Percentiles rank a stretch among this genome's conserved stretches.
These are phyloP conservation scores for Naganishia onofrii DNA, from an alignment of 768 basidiomycete genomes.

Conservation along the genomic window DNA sequence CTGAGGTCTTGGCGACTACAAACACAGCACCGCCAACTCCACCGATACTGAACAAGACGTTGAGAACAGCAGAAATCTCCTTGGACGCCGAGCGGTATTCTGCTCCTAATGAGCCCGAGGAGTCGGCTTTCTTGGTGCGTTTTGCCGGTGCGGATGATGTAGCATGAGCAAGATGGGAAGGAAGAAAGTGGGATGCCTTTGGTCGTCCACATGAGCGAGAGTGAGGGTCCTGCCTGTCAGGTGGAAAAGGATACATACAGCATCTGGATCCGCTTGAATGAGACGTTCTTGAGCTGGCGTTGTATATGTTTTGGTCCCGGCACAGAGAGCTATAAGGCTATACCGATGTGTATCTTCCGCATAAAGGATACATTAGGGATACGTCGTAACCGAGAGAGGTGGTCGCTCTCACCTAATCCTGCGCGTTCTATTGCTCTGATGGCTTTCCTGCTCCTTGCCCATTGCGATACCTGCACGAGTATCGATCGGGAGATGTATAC, in stretches of 20 bases:
- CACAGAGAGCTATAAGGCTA: constrained; percentile 14
- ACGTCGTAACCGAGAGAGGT: background rate
- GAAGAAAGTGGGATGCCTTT: constrained; percentile 12
- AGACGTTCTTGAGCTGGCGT: constrained; percentile 21
- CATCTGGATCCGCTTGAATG: constrained; percentile 12
- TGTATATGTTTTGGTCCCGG: constrained; percentile 16
- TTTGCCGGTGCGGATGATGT: background rate
- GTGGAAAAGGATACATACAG: background rate
- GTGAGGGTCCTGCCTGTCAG: background rate
- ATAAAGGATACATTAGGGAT: background rate
- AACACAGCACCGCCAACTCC: constrained; percentile 24
- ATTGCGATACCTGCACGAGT: constrained; percentile 3
- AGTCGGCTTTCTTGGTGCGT: background rate
- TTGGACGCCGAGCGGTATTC: constrained; percentile 26
- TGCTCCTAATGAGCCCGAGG: background rate
- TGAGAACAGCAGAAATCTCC: constrained; percentile 24
- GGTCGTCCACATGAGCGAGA: no score
- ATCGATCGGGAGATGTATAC: constrained; percentile 9
- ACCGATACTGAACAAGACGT: constrained; percentile 24
- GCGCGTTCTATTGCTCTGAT: background rate
- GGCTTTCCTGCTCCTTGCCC: background rate
- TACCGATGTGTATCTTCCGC: constrained; percentile 7
- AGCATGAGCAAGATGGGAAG: background rate
- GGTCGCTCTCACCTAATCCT: background rate
- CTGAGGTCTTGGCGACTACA: constrained; percentile 23